Evolutionary conservation across 768 basidiomycete genomes (phyloP), one percentile per base, ranked within the genome.

Genomic region (Serendipita sp.): DNA sequence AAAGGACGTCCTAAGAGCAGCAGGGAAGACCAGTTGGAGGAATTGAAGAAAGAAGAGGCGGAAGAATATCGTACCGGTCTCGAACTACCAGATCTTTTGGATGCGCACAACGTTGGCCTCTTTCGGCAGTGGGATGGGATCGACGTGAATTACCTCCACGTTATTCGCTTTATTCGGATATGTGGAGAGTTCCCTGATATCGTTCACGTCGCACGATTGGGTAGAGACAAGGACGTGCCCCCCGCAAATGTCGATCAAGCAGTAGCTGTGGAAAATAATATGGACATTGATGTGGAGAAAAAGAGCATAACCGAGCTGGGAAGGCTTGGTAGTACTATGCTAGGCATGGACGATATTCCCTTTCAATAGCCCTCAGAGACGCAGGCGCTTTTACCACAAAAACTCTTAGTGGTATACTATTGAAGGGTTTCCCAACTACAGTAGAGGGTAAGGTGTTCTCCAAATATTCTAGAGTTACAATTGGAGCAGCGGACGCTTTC

Each of bases 61-160:
- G 88, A 91, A 65, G 74, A 80, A 62, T 92, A 92, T 71, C 78
- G 85, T 41, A 86, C 89, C 1, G 90, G 90, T 4, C 77, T 92
- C 70, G 90, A 92, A 75, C 77, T 91, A 34, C 79, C 82, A 4
- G 90, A 92, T 72, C 77, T 92, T 28, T 90, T 88, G 0, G 82
- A 91, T 66, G 71, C 75, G n/a, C 71, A 76, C 9, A 91, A 81
- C 16, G 84, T 88, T 42, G 78, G 79, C 30, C 74, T 90, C 2
- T 88, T 90, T 70, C 79, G 86, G 42, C 73, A 74, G 63, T 92
- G 90, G 90, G 86, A 90, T 67, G 83, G 86, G 66, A 82, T 80
- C 64, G 86, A 89, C 67, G 73, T 81, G 3, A 80, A 85, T 3
- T 92, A 79, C 70, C 77, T 86, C 42, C 78, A 86, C 60, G 76